Percentiles rank a stretch among this genome's conserved stretches.
phyloP scores from a whole-genome alignment of 2,329 filamentous ascomycete species.

The Fusarium foetens region DNA sequence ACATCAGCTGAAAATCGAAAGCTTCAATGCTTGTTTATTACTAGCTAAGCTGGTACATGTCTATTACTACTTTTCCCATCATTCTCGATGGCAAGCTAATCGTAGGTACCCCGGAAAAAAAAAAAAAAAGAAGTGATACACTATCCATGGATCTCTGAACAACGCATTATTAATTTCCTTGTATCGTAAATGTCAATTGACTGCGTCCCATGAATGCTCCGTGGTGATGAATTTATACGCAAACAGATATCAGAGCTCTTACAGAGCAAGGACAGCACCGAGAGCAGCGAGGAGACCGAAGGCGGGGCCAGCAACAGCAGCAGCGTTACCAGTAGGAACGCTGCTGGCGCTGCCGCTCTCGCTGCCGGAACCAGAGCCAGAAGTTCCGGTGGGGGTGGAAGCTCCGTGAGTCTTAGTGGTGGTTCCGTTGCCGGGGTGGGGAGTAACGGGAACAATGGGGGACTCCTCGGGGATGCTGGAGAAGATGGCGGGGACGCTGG shows the following conservation, averaged over 20 bases:
- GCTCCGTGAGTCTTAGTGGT: constrained; percentile 9
- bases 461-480: constrained; percentile 19
- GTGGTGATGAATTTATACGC: not conserved
- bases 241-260: constrained; percentile 23
- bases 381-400: constrained; percentile 15
- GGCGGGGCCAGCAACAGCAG: constrained; percentile 42
- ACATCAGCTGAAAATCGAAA: not conserved
- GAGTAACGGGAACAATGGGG: constrained; percentile 17
- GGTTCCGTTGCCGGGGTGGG: constrained; percentile 24
- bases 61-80: constrained; percentile 31
- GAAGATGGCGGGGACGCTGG: constrained; percentile 29
- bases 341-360: constrained; percentile 17
- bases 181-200: not conserved
- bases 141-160: not conserved
- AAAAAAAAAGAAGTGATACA: not conserved
- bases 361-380: not conserved
- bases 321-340: constrained; percentile 30
- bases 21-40: constrained; percentile 14
- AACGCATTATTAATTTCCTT: constrained; percentile 17
- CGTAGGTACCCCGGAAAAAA: not conserved
- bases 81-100: constrained; percentile 7
- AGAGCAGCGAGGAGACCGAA: constrained; percentile 47
- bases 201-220: not conserved
- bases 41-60: constrained; percentile 24
- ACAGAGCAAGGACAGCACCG: constrained; percentile 49